Evolutionary conservation across 805 yeast genomes (phyloP), one percentile per base, ranked within the genome.

Genomic region (Lipomyces oligophaga): DNA sequence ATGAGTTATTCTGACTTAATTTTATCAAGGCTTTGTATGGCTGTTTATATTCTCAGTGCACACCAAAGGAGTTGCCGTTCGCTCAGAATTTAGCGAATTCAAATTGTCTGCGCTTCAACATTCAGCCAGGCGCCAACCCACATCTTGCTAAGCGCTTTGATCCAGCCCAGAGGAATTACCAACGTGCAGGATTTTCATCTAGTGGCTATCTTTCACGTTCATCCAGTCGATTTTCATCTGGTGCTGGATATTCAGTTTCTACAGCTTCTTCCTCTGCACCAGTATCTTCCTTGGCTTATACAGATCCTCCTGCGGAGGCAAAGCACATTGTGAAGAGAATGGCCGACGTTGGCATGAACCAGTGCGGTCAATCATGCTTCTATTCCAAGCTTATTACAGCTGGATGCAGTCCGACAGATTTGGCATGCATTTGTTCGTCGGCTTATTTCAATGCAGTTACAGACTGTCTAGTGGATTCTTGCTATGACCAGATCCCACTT

Each of bases 361-460:
- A 52, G 31, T 52, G 56, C 30, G 56, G 56, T 8, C 56, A 52
- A 34, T 28, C 50, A 4, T 52, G 56, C 40, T 52, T 52, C 40
- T 52, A 52, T 39, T 40, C 56, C 6, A 50, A 44, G 43, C 47
- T 52, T 10, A n/a, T 25, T 2, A 42, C 27, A 4, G 49, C 45
- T n/a, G 56, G 54, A 19, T 52, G 56, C 45, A 31, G 26, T 18
- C 44, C 56, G 3, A 43, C 38, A 8, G 56, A 52, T 41, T 32
- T 49, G 32, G 34, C 34, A 13, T 52, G 56, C 34, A 34, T 52
- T 13, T 52, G 56, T 43, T 52, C 56, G 31, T 38, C 56, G 15
- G 41, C 54, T 7, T 52, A 52, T 36, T 52, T 52, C 55, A 47
- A 45, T 42, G 56, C 56, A n/a, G 56, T 52, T 38, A 52, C 56